Evolutionary conservation across 306 rosid species (phyloP).

Genomic region (Malus orientalis): DNA sequence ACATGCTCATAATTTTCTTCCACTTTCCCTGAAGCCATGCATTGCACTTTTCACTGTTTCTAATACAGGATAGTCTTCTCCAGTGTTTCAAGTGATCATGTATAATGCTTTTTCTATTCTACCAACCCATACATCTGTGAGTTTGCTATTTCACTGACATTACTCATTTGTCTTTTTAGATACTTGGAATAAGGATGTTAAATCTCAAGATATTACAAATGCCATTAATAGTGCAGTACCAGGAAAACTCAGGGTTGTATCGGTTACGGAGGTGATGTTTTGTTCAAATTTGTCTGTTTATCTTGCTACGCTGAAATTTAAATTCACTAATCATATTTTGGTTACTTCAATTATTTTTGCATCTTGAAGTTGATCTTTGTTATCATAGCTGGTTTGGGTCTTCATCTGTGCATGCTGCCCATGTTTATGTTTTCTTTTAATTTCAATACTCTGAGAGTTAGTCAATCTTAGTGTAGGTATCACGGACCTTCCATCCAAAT

Average conservation of each 20-base stretch:
- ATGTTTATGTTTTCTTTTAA: neutral
- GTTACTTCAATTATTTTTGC: slow-evolving; percentile 5
- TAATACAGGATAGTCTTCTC: neutral
- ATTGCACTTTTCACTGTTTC: neutral
- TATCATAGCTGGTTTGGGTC: neutral
- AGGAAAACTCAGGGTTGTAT: slow-evolving; percentile 58
- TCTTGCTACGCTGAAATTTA: neutral
- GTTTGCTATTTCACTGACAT: slow-evolving; percentile 9
- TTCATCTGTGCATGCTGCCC: neutral
- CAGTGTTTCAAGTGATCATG: neutral
- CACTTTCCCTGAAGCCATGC: neutral
- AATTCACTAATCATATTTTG: slow-evolving; percentile 8
- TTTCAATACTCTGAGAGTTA: slow-evolving; percentile 5
- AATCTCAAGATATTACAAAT: slow-evolving; percentile 57
- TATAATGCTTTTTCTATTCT: neutral
- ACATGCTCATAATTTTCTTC: neutral
- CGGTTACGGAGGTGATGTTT: slow-evolving; percentile 60
- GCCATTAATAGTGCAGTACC: slow-evolving; percentile 65
- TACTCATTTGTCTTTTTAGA: slow-evolving; percentile 29
- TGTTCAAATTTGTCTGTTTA: slow-evolving; percentile 13
- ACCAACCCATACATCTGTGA: neutral
- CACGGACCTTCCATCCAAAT: slow-evolving; percentile 84
- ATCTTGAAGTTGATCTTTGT: neutral
- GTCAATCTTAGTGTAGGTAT: slow-evolving; percentile 50
- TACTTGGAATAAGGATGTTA: slow-evolving; percentile 84